Evolutionary conservation across 1,284 basidiomycete species (phyloP).

Genomic region (Cutaneotrichosporon sp.): DNA sequence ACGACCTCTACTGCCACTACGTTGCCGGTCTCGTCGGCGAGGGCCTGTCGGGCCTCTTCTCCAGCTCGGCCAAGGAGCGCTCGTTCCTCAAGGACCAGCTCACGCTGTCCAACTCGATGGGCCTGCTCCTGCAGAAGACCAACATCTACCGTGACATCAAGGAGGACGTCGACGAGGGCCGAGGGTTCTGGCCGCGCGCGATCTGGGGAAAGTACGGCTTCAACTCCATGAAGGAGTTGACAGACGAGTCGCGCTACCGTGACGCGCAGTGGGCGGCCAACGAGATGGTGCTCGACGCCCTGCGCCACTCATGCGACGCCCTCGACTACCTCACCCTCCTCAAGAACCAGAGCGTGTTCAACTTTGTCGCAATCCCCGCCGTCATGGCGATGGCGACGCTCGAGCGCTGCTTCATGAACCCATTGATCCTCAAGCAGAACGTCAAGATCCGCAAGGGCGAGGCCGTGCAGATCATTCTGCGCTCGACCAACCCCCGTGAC

Average conservation of each 20-base stretch:
- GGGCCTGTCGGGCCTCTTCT: conserved; percentile 87
- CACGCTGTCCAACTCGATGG: conserved; percentile 91
- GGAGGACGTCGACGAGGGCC: conserved; percentile 82
- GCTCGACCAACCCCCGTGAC: conserved; percentile 86
- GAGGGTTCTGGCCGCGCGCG: conserved; percentile 94
- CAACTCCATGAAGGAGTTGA: conserved; percentile 54
- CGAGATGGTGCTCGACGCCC: conserved; percentile 86
- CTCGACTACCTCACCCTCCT: conserved; percentile 88
- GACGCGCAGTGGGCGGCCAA: conserved; percentile 77
- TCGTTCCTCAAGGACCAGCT: conserved; percentile 77
- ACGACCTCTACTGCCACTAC: conserved; percentile 98
- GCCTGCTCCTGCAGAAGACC: conserved; percentile 95
- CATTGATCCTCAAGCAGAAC: conserved; percentile 81
- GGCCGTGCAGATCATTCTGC: conserved; percentile 89
- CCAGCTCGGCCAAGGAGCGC: conserved; percentile 82
- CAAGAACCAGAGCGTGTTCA: conserved; percentile 90
- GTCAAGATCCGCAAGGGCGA: conserved; percentile 95
- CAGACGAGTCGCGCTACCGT: conserved; percentile 58
- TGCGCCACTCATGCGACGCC: conserved; percentile 79
- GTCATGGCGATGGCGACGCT: conserved; percentile 97
- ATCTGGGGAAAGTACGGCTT: conserved; percentile 84
- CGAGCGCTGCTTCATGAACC: conserved; percentile 90
- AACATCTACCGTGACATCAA: conserved; percentile 96
- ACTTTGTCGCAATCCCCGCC: conserved; percentile 94
- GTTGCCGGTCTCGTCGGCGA: conserved; percentile 98